Evolutionary conservation across 768 basidiomycete genomes (phyloP).

Genomic region (Kwoniella pini): DNA sequence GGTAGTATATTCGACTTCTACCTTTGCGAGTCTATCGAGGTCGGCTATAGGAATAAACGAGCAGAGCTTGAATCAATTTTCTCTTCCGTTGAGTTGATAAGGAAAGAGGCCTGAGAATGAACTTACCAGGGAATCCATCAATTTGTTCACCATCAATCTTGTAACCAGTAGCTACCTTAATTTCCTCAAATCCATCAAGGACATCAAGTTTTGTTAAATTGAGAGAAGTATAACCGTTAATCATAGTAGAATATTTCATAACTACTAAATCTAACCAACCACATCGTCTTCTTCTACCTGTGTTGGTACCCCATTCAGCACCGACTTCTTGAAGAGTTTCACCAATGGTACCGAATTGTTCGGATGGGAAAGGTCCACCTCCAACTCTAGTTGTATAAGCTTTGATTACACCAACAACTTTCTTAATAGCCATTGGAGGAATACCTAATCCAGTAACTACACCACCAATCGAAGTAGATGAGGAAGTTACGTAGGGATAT

Average conservation of each 20-base stretch:
- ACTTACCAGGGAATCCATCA: slow-evolving; percentile 80
- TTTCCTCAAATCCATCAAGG: slow-evolving; percentile 77
- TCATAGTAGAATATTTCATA: slow-evolving; percentile 82
- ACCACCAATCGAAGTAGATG: slow-evolving; percentile 88
- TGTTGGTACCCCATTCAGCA: slow-evolving; percentile 85
- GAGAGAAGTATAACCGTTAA: slow-evolving; percentile 92
- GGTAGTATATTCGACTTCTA: slow-evolving; percentile 82
- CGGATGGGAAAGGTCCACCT: slow-evolving; percentile 97
- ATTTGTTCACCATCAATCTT: slow-evolving; percentile 73
- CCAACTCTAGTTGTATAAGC: slow-evolving; percentile 98
- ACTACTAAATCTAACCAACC: slow-evolving; percentile 98
- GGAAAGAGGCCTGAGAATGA: not conserved
- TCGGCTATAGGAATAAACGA: slow-evolving; percentile 63
- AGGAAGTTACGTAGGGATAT: slow-evolving; percentile 96
- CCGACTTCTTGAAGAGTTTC: slow-evolving; percentile 91
- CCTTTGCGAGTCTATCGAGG: slow-evolving; percentile 73
- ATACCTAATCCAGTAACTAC: slow-evolving; percentile 98
- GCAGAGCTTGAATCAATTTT: not conserved
- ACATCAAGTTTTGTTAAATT: slow-evolving; percentile 98
- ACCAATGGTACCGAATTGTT: slow-evolving; percentile 84
- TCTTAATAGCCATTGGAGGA: slow-evolving; percentile 84
- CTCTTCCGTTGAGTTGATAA: too few species aligned
- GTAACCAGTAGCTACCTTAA: slow-evolving; percentile 86
- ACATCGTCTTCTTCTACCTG: slow-evolving; percentile 86
- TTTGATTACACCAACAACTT: slow-evolving; percentile 88